Base-by-base conservation (phyloP, 495 filamentous ascomycete genomes). In the Parathielavia hyrcaniae region DNA sequence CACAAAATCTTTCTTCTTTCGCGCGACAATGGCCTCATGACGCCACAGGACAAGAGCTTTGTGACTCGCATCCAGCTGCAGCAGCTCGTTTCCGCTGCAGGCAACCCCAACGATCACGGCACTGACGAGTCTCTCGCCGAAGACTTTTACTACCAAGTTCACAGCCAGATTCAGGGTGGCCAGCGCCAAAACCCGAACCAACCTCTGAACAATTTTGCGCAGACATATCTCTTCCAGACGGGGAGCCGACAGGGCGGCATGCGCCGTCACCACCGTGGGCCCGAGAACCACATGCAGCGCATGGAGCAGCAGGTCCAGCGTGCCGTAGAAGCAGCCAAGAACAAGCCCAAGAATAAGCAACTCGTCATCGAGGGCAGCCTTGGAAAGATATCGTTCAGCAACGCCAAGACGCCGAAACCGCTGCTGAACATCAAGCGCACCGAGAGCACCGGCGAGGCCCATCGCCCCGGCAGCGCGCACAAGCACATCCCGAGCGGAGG, bases 301-400 rank as follows among this genome's bases (percentile, higher is more conserved):
- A 99, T 99, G 93, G 91, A 99, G 71, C 95, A 97, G 67, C 93
- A 99, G 69, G 93, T 99, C 22, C 91, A 95, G 67, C 86, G 93
- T 36, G 93, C 93, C 6, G 95, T 99, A 0, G 93, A 97, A 63
- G 95, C 93, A 3, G 95, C 95, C 36, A 97, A 97, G 71, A 85
- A 85, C 41, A 92, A 95, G 72, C 93, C 93, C 5, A 99, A 99
- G 76, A 95, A 91, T 67, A 96, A 95, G 72, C 90, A 96, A 66
- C 79, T 99, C n/a, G 90, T 97, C 19, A 90, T 99, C 47, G 93
- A 97, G 69, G 93, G 93, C n/a, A 97, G 90, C 63, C 70, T 99
- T 58, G 93, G 93, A 55, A 99, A 99, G 74, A 99, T 99, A 36
- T 91, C 91, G 0, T 99, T 97, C 77, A 95, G 92, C 76, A 99